Evolutionary conservation across 2,329 filamentous ascomycete species (phyloP), one percentile per base, ranked within the genome.

Genomic region (Calonectria pseudoturangicola): DNA sequence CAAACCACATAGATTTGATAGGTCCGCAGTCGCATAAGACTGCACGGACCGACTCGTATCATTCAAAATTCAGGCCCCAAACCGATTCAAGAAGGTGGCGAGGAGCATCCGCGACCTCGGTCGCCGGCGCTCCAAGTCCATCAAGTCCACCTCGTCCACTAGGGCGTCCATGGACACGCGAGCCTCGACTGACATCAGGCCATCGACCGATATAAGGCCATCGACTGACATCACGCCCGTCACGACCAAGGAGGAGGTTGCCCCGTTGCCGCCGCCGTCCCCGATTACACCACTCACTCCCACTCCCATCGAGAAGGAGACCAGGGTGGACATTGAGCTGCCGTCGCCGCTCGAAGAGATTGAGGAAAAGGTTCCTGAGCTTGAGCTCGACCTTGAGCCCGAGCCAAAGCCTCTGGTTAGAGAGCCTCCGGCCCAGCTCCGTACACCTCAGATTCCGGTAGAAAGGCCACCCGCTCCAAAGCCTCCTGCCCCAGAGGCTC

Each of bases 61-160:
- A 12, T 41, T 66, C 64, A 68, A 58, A 21, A 72, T 72, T 56
- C 50, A 54, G 15, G 65, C 56, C 33, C 65, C 65, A 43, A 72
- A 58, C 65, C 28, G 50, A 60, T 68, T 72, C 30, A 72, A 65
- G 65, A 68, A 64, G 65, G 50, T 72, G 58, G 62, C 65, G 47
- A 65, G 63, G 70, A 68, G 65, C 70, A 43, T 72, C 36, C 65
- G 70, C 10, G 65, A 50, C 48, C 56, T 72, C 45, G 48, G 70
- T 66, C 70, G 70, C 43, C 64, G 54, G 28, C 41, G 70, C 70
- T 68, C 70, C 56, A 72, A 72, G 48, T 67, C 69, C 41, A 56
- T 58, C 43, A 68, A 72, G 62, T 70, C 68, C 30, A 58, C 41
- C 16, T 50, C 68, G 30, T 68, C 70, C 27, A 72, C 70, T 5